These are phyloP conservation scores for Dysphania ambrosioides DNA, from an alignment of 148 eudicot genomes.

Conservation along the genomic window DNA sequence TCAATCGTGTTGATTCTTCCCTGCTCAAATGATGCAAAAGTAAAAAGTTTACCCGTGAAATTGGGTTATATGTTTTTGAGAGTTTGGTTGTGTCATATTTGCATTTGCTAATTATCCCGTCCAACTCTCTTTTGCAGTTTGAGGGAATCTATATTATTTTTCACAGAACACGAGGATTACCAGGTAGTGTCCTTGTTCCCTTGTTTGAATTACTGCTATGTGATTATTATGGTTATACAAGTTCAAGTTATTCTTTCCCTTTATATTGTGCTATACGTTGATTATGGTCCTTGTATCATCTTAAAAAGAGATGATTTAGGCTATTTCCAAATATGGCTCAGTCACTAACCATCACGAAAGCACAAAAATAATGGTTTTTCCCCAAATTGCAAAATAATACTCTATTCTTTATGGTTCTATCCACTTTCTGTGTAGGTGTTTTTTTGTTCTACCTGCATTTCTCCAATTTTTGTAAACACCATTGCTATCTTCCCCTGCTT, in stretches of 20 bases:
- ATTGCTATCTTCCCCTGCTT: too few species aligned
- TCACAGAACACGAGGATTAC: slow-evolving; percentile 78
- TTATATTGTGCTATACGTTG: not conserved
- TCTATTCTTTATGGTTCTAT: too few species aligned
- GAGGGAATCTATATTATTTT: slow-evolving; percentile 62
- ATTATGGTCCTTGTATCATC: not conserved
- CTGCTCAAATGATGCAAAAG: not conserved
- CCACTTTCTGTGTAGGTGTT: too few species aligned
- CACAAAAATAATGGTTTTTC: too few species aligned
- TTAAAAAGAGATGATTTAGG: not conserved
- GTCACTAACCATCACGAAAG: too few species aligned
- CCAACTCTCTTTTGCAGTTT: slow-evolving; percentile 56
- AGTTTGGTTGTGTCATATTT: slow-evolving; percentile 16
- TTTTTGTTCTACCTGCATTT: too few species aligned
- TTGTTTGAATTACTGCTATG: not conserved
- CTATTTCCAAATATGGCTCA: not conserved
- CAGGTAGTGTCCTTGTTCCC: slow-evolving; percentile 47
- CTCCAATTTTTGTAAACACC: too few species aligned
- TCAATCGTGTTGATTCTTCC: not conserved
- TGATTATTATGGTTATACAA: too few species aligned
- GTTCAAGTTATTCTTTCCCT: too few species aligned
- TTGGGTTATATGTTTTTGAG: not conserved
- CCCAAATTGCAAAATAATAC: not conserved
- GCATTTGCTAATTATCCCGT: slow-evolving; percentile 11
- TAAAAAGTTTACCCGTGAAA: not conserved